phyloP scores from a whole-genome alignment of 768 basidiomycete species.

The Chalciporus sphaerocephalus region DNA sequence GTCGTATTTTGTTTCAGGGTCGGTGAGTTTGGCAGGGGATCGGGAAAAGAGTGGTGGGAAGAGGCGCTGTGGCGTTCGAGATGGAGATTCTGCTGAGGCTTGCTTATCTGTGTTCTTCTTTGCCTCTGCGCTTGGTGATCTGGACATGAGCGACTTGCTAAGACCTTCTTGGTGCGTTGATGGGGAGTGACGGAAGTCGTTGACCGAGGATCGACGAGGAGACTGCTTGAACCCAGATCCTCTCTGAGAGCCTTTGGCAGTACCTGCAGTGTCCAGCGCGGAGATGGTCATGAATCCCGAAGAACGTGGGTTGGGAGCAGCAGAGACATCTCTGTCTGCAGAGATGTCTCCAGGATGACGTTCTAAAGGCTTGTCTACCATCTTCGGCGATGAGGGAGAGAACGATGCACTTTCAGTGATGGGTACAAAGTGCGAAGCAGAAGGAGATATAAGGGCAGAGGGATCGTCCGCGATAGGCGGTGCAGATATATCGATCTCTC shows the following conservation, averaged over 20 bases:
- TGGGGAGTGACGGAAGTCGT: constrained; percentile 13
- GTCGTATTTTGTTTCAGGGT: constrained; percentile 64
- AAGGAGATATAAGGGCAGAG: constrained; percentile 32
- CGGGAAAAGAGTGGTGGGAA: constrained; percentile 29
- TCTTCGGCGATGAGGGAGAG: constrained; percentile 6
- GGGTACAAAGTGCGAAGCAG: constrained; percentile 26
- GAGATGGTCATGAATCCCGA: constrained; percentile 71
- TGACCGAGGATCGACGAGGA: constrained; percentile 19
- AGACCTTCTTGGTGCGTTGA: not conserved
- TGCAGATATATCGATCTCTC: constrained; percentile 53
- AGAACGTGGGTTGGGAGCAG: constrained; percentile 64
- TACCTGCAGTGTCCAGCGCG: constrained; percentile 38
- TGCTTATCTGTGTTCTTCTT: not conserved
- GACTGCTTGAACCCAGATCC: constrained; percentile 11
- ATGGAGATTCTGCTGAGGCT: not conserved
- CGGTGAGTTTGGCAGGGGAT: constrained; percentile 33
- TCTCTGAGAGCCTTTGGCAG: constrained; percentile 2
- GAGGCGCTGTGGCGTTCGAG: not conserved
- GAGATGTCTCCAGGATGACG: constrained; percentile 4
- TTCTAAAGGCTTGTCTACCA: constrained; percentile 6
- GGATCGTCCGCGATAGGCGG: constrained; percentile 43
- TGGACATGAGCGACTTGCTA: constrained; percentile 1
- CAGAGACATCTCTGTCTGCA: constrained; percentile 23
- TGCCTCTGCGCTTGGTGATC: constrained; percentile 16
- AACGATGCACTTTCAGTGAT: constrained; percentile 24